These are phyloP conservation scores for Colletotrichum cordylinicola DNA, from an alignment of 2,329 filamentous ascomycete genomes.

Conservation along the genomic window DNA sequence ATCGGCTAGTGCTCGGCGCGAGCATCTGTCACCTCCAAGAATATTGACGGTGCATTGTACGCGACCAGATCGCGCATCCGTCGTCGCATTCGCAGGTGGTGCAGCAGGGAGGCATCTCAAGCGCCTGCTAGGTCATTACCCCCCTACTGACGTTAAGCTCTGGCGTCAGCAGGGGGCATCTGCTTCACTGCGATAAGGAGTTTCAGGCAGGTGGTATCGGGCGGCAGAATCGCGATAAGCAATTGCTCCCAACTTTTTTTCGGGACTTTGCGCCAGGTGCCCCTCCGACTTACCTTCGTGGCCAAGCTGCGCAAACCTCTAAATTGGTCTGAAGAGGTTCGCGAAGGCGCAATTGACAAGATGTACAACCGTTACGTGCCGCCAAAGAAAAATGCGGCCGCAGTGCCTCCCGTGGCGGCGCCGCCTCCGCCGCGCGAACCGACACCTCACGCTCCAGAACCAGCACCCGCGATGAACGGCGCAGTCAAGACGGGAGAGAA, in stretches of 20 bases:
- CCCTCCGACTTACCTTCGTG: constrained; percentile 1
- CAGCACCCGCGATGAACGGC: constrained; percentile 6
- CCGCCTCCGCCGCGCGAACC: background rate
- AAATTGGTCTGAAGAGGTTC: background rate
- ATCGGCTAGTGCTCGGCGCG: background rate
- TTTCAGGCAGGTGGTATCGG: constrained; percentile 32
- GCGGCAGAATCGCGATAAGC: constrained; percentile 45
- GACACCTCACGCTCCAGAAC: background rate
- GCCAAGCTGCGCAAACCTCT: background rate
- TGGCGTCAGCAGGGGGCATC: background rate
- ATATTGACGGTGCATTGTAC: background rate
- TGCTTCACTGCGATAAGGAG: constrained; percentile 28
- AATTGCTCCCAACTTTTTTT: constrained; percentile 39
- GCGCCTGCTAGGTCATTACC: background rate
- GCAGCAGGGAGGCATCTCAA: background rate
- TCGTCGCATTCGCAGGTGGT: background rate
- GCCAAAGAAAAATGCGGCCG: constrained; percentile 29
- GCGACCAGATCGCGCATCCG: background rate
- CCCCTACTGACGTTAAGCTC: background rate
- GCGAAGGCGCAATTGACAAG: constrained; percentile 2
- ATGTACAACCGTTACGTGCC: constrained; percentile 42
- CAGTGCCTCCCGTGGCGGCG: background rate
- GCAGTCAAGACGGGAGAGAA: background rate
- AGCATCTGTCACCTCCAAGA: background rate
- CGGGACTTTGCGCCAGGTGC: constrained; percentile 13